phyloP scores from a whole-genome alignment of 495 filamentous ascomycete species.

The Apiosordaria backusii region DNA sequence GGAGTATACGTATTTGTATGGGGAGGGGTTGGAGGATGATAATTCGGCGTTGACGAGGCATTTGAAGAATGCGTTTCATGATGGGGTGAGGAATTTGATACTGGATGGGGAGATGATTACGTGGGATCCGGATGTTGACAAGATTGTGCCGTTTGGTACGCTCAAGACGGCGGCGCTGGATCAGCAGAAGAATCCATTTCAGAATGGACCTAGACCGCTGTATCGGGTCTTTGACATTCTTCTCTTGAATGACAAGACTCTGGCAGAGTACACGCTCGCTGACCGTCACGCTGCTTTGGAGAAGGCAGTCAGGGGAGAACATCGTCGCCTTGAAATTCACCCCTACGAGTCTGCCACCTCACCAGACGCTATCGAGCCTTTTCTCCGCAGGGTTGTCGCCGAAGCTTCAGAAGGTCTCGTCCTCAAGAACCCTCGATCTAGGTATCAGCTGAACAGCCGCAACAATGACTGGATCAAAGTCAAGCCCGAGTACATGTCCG shows the following conservation, averaged over 20 bases:
- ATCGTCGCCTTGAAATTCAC: constrained; percentile 80
- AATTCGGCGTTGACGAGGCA: constrained; percentile 77
- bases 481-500: constrained; percentile 97
- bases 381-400: constrained; percentile 77
- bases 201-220: constrained; percentile 70
- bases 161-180: constrained; percentile 87
- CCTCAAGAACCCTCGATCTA: constrained; percentile 85
- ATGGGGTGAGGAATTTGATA: constrained; percentile 76
- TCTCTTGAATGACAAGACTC: constrained; percentile 72
- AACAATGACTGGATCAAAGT: constrained; percentile 99
- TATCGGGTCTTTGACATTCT: constrained; percentile 87
- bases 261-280: constrained; percentile 78
- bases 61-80: constrained; percentile 71
- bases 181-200: constrained; percentile 72
- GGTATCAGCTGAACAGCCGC: constrained; percentile 83
- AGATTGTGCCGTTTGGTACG: constrained; percentile 84
- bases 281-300: constrained; percentile 77
- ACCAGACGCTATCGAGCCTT: constrained; percentile 68
- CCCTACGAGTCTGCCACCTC: constrained; percentile 63
- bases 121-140: constrained; percentile 87
- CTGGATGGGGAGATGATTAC: constrained; percentile 98
- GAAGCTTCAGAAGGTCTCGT: constrained; percentile 90
- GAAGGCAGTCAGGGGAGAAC: constrained; percentile 58
- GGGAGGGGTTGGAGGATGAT: constrained; percentile 68
- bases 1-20: constrained; percentile 95